Conservation (phyloP, 768 basidiomycete species). For the Podaxis sp. region DNA sequence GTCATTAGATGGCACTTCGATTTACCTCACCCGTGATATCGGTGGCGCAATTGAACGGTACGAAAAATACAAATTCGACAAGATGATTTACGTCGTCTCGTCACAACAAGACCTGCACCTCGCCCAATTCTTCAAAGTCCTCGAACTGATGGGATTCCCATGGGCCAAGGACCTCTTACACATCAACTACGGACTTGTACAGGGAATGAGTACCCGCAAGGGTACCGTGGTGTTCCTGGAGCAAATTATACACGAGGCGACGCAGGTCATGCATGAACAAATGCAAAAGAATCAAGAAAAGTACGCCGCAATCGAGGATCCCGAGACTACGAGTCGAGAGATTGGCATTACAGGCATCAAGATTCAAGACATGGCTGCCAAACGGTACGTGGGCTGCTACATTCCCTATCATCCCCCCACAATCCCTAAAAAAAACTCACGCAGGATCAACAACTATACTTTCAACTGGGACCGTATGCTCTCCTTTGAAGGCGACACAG, state of each 20-base stretch:
- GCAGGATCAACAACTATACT: slow-evolving; percentile 90
- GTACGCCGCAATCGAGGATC: slow-evolving; percentile 84
- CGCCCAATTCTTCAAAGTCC: slow-evolving; percentile 89
- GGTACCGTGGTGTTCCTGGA: slow-evolving; percentile 95
- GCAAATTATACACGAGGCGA: slow-evolving; percentile 87
- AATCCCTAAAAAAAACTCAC: not conserved
- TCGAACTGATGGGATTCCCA: slow-evolving; percentile 83
- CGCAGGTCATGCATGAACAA: slow-evolving; percentile 90
- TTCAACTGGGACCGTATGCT: slow-evolving; percentile 94
- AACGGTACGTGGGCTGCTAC: slow-evolving; percentile 49
- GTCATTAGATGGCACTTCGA: slow-evolving; percentile 79
- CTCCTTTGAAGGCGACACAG: slow-evolving; percentile 93
- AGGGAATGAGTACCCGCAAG: slow-evolving; percentile 86
- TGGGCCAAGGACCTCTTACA: slow-evolving; percentile 85
- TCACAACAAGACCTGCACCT: slow-evolving; percentile 86
- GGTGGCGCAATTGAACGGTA: slow-evolving; percentile 90
- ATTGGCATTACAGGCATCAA: slow-evolving; percentile 95
- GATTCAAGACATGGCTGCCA: slow-evolving; percentile 96
- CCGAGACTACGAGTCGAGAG: slow-evolving; percentile 70
- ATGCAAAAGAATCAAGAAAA: slow-evolving; percentile 74
- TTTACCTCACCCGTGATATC: slow-evolving; percentile 94
- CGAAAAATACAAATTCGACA: slow-evolving; percentile 81
- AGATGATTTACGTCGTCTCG: slow-evolving; percentile 84
- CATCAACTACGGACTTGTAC: slow-evolving; percentile 88
- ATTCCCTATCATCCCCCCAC: not conserved